These are phyloP conservation scores for Amborella trichopoda DNA, from an alignment of 164 flowering plant species.

Conservation along the genomic window DNA sequence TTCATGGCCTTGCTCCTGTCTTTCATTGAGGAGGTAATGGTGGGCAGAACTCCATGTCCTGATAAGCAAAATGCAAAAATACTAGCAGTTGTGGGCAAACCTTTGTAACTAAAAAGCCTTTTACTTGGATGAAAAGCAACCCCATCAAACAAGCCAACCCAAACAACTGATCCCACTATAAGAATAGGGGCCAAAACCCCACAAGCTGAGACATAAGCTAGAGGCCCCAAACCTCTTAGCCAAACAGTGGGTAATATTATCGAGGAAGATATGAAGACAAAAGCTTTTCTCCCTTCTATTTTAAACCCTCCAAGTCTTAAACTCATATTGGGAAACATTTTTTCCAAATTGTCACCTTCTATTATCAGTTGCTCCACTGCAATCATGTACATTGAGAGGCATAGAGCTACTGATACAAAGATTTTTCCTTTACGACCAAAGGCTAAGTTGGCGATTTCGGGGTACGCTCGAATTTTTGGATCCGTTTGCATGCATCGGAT, in stretches of 20 bases:
- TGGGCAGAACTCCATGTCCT: background rate
- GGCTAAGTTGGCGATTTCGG: constrained; percentile 22
- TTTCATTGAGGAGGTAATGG: background rate
- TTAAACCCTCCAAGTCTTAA: constrained; percentile 2
- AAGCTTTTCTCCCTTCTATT: constrained; percentile 13
- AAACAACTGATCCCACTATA: constrained; percentile 16
- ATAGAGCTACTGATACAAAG: constrained; percentile 12
- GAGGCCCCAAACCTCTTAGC: constrained; percentile 16
- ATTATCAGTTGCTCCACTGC: constrained; percentile 25
- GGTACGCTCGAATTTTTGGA: constrained; percentile 18
- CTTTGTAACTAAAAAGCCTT: constrained; percentile 9
- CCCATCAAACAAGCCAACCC: constrained; percentile 15
- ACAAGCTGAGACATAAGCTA: constrained; percentile 27
- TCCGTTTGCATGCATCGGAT: constrained; percentile 25
- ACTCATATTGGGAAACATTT: constrained; percentile 14
- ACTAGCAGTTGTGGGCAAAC: constrained; percentile 19
- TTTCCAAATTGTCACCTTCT: constrained; percentile 7
- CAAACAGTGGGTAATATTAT: constrained; percentile 20
- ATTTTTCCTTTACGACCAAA: constrained; percentile 25
- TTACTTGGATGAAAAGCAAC: constrained; percentile 20
- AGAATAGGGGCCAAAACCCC: constrained; percentile 26
- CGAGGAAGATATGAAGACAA: constrained; percentile 13
- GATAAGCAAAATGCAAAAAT: constrained; percentile 7
- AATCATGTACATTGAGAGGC: constrained; percentile 22
- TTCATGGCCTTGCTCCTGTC: background rate